Evolutionary conservation across 345 rosid genomes (phyloP).

Genomic region (Populus euphratica): DNA sequence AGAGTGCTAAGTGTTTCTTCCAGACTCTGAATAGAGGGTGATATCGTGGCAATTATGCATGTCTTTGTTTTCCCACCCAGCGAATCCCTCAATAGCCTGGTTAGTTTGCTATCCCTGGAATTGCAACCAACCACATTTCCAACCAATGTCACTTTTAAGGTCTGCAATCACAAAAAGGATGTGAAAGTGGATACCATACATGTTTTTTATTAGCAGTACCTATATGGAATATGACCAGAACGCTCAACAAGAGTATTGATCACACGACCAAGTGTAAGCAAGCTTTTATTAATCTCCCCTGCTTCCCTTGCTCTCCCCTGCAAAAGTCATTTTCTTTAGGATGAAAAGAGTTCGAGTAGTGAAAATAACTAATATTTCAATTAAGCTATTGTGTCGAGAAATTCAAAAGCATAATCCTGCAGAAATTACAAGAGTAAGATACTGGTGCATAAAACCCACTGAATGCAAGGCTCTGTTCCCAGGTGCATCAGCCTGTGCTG

Average conservation of each 20-base stretch:
- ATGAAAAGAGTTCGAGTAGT: conserved; percentile 3
- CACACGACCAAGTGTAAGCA: conserved; percentile 97
- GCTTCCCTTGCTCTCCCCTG: conserved; percentile 99
- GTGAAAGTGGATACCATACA: not conserved
- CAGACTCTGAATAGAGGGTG: conserved; percentile 86
- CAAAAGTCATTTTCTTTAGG: conserved; percentile 22
- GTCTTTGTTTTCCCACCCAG: conserved; percentile 98
- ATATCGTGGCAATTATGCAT: conserved; percentile 94
- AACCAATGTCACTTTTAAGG: conserved; percentile 6
- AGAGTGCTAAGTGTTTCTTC: conserved; percentile 98
- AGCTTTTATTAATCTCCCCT: conserved; percentile 96
- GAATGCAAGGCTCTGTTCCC: not conserved
- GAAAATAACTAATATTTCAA: not conserved
- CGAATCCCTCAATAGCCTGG: conserved; percentile 94
- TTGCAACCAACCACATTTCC: conserved; percentile 15
- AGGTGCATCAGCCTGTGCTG: not conserved
- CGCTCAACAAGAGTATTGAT: conserved; percentile 97
- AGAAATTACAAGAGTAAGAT: conserved; percentile 12
- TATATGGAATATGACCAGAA: conserved; percentile 95
- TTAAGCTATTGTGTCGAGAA: not conserved
- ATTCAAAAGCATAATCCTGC: conserved; percentile 19
- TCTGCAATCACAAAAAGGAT: conserved; percentile 7
- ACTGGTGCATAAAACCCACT: not conserved
- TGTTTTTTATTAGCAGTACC: conserved; percentile 36
- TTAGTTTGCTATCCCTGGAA: conserved; percentile 91